Conservation (phyloP, 106 monocot genomes). For the Cymbidium sinense region DNA sequence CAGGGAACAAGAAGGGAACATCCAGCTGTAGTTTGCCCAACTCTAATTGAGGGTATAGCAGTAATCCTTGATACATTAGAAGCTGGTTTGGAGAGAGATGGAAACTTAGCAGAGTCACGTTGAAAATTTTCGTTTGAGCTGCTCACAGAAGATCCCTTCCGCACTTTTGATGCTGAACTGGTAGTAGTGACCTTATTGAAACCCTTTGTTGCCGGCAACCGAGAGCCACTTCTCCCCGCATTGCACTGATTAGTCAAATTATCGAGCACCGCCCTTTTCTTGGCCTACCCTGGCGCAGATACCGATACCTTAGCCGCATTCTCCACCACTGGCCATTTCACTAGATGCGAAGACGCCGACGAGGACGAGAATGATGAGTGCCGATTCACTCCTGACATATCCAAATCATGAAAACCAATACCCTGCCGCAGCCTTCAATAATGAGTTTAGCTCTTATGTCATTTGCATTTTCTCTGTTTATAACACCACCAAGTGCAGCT, state of each 20-base stretch:
- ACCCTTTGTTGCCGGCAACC: conserved; percentile 12
- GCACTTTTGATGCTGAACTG: conserved; percentile 17
- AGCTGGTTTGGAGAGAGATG: conserved; percentile 18
- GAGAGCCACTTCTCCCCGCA: conserved; percentile 8
- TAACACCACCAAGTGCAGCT: conserved; percentile 66
- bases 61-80: background rate
- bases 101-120: conserved; percentile 14
- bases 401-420: conserved; percentile 2
- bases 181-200: conserved; percentile 15
- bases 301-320: conserved; percentile 12
- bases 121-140: conserved; percentile 8
- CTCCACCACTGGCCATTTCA: conserved; percentile 22
- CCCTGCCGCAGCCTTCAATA: background rate
- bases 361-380: conserved; percentile 11
- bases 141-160: conserved; percentile 24
- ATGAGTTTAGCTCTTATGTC: no score
- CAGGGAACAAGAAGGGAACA: conserved; percentile 39
- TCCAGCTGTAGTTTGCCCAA: conserved; percentile 8
- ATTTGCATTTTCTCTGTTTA: no score
- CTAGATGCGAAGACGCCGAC: conserved; percentile 6
- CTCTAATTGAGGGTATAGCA: conserved; percentile 1
- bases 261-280: conserved; percentile 56
- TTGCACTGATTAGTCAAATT: conserved; percentile 43
- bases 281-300: conserved; percentile 35
- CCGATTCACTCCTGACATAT: conserved; percentile 16